These are phyloP conservation scores for Skeletonema menzelii DNA, from an alignment of 108 stramenopile species.

Conservation along the genomic window DNA sequence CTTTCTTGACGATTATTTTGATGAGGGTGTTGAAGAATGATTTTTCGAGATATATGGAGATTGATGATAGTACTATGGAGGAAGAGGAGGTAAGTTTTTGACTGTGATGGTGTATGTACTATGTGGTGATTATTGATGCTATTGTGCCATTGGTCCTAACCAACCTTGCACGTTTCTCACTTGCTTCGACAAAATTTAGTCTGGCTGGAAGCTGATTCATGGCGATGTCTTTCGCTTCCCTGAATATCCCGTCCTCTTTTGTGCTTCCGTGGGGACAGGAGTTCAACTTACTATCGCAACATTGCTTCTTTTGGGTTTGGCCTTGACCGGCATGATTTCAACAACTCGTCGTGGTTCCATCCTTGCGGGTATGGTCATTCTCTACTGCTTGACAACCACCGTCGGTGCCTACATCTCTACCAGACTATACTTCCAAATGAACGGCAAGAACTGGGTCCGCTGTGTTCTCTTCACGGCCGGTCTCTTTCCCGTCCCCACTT, in stretches of 20 bases:
- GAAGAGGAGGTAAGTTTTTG: slow-evolving; percentile 87
- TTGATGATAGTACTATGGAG: slow-evolving; percentile 90
- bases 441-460: slow-evolving; percentile 91
- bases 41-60: slow-evolving; percentile 94
- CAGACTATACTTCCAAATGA: slow-evolving; percentile 92
- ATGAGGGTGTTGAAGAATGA: slow-evolving; percentile 97
- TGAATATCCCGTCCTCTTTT: slow-evolving; percentile 73
- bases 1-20: slow-evolving; percentile 94
- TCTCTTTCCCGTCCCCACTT: slow-evolving; percentile 89
- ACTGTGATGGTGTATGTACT: no score
- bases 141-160: not conserved
- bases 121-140: not conserved
- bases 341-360: slow-evolving; percentile 94
- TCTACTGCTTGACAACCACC: slow-evolving; percentile 91
- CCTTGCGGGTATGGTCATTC: slow-evolving; percentile 86
- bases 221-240: slow-evolving; percentile 98
- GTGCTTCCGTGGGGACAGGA: slow-evolving; percentile 92
- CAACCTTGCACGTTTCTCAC: not conserved
- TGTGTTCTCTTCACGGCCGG: slow-evolving; percentile 84
- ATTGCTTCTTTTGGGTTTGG: slow-evolving; percentile 82
- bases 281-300: slow-evolving; percentile 83
- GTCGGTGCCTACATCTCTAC: slow-evolving; percentile 87
- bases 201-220: slow-evolving; percentile 98
- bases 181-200: slow-evolving; percentile 32
- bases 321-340: slow-evolving; percentile 84